Evolutionary conservation across 2,329 filamentous ascomycete genomes (phyloP), one percentile per base, ranked within the genome.

Genomic region (Hypoxylon sp.): DNA sequence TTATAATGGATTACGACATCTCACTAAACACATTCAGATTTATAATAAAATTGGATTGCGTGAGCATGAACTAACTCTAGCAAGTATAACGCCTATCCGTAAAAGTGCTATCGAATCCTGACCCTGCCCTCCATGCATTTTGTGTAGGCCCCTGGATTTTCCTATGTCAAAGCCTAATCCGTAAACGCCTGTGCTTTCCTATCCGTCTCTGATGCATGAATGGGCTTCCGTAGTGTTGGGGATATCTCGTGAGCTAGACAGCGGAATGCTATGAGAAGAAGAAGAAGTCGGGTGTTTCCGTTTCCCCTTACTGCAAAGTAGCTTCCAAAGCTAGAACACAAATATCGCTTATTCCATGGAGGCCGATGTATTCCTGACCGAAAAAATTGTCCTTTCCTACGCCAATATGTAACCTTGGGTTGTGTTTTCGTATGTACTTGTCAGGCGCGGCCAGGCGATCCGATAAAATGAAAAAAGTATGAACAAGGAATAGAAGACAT

Each of bases 401-500:
- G 38, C 43, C 10, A 38, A 25, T 14, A 21, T 49, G 46, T 48
- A 25, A 32, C 14, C 19, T 11, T 10, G 41, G 53, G 23, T 55
- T 46, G 19, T 62, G 58, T 58, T 11, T 58, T 58, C 53, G 41
- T 59, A 19, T 38, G 41, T 43, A 21, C 36, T 62, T 51, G 25
- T 49, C 13, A 38, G 49, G 41, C 30, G 60, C 53, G 53, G 28
- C 60, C 60, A 52, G 60, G 60, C 60, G 60, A 43, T 25, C 23
- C 25, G 38, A 17, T 36, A 28, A 57, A 36, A 19, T 46, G 45
- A 25, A 58, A 52, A 38, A 61, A 55, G 38, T 58, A 69, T 66
- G 28, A 28, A 55, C 63, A 69, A 50, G 3, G 36, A 57, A 60
- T 32, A 2, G n/a, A 50, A 65, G 45, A 45, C 57, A 60, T 65